phyloP scores from a whole-genome alignment of 192 early-diverging fungal species.

The Gorgonomyces haynaldii region DNA sequence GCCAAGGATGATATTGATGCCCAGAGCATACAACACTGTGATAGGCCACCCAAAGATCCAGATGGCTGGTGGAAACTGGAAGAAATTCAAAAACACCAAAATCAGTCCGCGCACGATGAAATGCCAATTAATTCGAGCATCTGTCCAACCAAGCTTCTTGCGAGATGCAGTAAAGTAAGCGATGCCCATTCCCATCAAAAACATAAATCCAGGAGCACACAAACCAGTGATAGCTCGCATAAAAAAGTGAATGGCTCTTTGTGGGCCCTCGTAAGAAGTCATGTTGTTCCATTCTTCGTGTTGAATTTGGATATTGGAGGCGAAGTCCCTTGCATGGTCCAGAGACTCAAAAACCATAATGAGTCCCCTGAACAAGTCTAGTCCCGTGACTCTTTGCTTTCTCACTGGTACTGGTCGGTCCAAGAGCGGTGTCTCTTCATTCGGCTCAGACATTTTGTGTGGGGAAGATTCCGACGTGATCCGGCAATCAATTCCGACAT shows the following conservation, averaged over 20 bases:
- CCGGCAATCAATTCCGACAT: too few relatives aligned
- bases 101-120: slow-evolving; percentile 21
- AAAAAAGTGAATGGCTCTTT: slow-evolving; percentile 6
- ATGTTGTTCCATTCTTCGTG: slow-evolving; percentile 33
- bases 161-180: slow-evolving; percentile 20
- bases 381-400: neutral
- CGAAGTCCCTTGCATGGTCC: slow-evolving; percentile 16
- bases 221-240: slow-evolving; percentile 21
- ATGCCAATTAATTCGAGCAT: slow-evolving; percentile 19
- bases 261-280: slow-evolving; percentile 19
- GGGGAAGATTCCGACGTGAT: too few relatives aligned
- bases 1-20: slow-evolving; percentile 26
- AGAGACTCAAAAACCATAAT: slow-evolving; percentile 20
- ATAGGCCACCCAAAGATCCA: neutral
- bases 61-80: neutral
- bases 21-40: slow-evolving; percentile 27
- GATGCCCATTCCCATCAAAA: slow-evolving; percentile 30
- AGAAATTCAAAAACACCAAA: slow-evolving; percentile 15
- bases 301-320: slow-evolving; percentile 10
- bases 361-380: slow-evolving; percentile 16
- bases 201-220: slow-evolving; percentile 30
- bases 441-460: too few relatives aligned
- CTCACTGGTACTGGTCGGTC: too few relatives aligned
- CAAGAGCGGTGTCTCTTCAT: too few relatives aligned
- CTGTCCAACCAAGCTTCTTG: slow-evolving; percentile 16